These are phyloP conservation scores for Candida manassasensis DNA, from an alignment of 805 yeast genomes.

Conservation along the genomic window DNA sequence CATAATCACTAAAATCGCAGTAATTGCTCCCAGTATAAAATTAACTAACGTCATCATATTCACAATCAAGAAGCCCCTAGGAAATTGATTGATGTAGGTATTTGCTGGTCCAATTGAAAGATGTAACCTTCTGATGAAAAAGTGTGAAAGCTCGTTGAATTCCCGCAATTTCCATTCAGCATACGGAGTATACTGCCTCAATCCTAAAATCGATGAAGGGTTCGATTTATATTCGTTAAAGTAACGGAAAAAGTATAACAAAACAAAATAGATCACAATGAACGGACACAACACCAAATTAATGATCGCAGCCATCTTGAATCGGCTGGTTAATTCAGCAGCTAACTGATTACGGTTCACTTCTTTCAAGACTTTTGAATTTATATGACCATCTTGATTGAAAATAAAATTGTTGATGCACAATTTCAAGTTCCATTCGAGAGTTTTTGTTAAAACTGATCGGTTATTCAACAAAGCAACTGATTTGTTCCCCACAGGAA, in stretches of 20 bases:
- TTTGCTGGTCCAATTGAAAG: constrained; percentile 77
- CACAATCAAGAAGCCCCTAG: constrained; percentile 56
- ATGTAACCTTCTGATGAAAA: constrained; percentile 74
- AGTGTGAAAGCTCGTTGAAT: constrained; percentile 86
- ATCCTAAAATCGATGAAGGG: constrained; percentile 68
- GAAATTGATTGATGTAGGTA: constrained; percentile 85
- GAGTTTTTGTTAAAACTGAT: constrained; percentile 66
- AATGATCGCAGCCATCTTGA: constrained; percentile 81
- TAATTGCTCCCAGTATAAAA: constrained; percentile 82
- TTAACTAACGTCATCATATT: constrained; percentile 35
- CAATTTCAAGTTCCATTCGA: constrained; percentile 91
- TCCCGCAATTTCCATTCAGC: constrained; percentile 96
- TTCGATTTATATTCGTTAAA: constrained; percentile 89
- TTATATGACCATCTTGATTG: constrained; percentile 76
- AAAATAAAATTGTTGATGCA: constrained; percentile 86
- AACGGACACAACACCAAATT: constrained; percentile 83
- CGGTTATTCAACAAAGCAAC: constrained; percentile 15
- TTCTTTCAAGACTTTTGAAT: constrained; percentile 65
- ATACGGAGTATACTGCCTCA: constrained; percentile 83
- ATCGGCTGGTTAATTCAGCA: constrained; percentile 69
- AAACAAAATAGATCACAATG: constrained; percentile 73
- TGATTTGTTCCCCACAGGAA: constrained; percentile 10
- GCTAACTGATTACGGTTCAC: constrained; percentile 62
- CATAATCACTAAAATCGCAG: constrained; percentile 63
- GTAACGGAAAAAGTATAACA: constrained; percentile 82